phyloP scores from a whole-genome alignment of 2,329 filamentous ascomycete species.

The Hypoxylon rubiginosum region DNA sequence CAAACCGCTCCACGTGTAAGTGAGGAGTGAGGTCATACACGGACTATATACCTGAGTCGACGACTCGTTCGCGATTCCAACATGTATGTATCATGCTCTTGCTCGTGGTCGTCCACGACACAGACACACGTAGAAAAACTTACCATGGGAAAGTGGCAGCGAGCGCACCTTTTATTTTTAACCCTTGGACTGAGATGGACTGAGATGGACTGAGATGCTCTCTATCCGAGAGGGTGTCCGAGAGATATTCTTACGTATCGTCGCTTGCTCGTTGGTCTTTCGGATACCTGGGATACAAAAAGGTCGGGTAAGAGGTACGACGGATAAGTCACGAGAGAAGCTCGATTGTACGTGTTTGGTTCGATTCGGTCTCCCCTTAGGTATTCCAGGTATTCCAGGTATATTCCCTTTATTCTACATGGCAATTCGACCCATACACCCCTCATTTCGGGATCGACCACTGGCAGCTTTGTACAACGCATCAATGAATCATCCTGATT shows the following conservation, averaged over 20 bases:
- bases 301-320: slow-evolving; percentile 1
- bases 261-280: not conserved
- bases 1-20: slow-evolving; percentile 38
- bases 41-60: slow-evolving; percentile 9
- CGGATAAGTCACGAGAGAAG: slow-evolving; percentile 21
- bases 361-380: slow-evolving; percentile 11
- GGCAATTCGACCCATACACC: slow-evolving; percentile 36
- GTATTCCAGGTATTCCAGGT: no score
- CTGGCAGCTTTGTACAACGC: slow-evolving; percentile 46
- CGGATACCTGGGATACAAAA: not conserved
- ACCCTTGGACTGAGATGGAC: not conserved
- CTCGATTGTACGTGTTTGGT: slow-evolving; percentile 23
- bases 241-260: not conserved
- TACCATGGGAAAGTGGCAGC: slow-evolving; percentile 1
- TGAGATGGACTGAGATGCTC: not conserved
- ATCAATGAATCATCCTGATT: slow-evolving; percentile 45
- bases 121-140: slow-evolving; percentile 3
- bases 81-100: slow-evolving; percentile 6
- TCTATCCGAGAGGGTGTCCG: not conserved
- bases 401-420: slow-evolving; percentile 17
- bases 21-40: slow-evolving; percentile 41
- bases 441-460: slow-evolving; percentile 42
- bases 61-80: not conserved
- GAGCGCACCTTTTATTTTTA: not conserved
- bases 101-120: slow-evolving; percentile 1